phyloP scores from a whole-genome alignment of 2,329 filamentous ascomycete species.

The Nigrospora oryzae region DNA sequence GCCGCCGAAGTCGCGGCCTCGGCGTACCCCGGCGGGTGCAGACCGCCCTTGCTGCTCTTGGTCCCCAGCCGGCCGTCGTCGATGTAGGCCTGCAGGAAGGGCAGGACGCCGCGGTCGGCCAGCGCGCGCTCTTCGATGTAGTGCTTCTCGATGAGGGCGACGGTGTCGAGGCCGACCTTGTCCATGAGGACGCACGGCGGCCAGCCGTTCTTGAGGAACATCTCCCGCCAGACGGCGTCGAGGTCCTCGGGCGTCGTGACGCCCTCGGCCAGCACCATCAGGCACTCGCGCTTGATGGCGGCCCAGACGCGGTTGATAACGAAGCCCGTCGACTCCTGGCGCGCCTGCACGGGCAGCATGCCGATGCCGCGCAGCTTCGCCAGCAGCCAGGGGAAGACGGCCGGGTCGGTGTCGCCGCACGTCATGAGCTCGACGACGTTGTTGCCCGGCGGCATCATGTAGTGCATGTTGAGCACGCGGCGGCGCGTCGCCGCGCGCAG shows the following conservation, averaged over 20 bases:
- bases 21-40: background rate
- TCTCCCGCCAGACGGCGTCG: conserved; percentile 19
- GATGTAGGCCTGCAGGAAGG: conserved; percentile 18
- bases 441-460: conserved; percentile 22
- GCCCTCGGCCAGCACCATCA: conserved; percentile 20
- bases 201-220: conserved; percentile 18
- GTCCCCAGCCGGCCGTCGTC: conserved; percentile 16
- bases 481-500: conserved; percentile 10
- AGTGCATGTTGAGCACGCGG: conserved; percentile 24
- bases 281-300: conserved; percentile 23
- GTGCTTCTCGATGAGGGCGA: conserved; percentile 18
- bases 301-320: conserved; percentile 27
- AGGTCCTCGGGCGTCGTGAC: conserved; percentile 21
- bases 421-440: conserved; percentile 26
- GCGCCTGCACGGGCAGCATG: conserved; percentile 14
- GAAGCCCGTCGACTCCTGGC: conserved; percentile 21
- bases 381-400: conserved; percentile 19
- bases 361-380: conserved; percentile 17
- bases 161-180: conserved; percentile 21
- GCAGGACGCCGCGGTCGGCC: conserved; percentile 4
- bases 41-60: conserved; percentile 17
- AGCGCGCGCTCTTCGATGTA: conserved; percentile 8
- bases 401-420: conserved; percentile 15
- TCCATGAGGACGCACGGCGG: conserved; percentile 24
- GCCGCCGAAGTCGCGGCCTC: no score